A percentile compares a stretch with the other conserved stretches of the same genome.
Evolutionary conservation across 768 basidiomycete species (phyloP).

Genomic region (Hemileccinum impolitum): DNA sequence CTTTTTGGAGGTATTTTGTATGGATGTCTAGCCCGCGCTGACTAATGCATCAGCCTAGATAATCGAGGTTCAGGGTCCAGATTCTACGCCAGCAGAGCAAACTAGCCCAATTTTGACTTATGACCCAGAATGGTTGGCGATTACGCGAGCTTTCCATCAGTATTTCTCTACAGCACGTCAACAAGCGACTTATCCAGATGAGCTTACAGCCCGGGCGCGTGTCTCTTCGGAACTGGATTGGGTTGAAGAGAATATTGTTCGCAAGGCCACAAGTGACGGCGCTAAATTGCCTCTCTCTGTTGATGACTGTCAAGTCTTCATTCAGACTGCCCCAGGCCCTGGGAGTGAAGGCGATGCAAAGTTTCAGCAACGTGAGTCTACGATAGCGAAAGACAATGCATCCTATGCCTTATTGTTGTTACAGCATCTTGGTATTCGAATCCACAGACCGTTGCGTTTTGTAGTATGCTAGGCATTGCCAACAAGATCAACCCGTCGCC

Average conservation of each 20-base stretch:
- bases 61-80: constrained; percentile 52
- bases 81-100: constrained; percentile 11
- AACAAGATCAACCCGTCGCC: constrained; percentile 56
- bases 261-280: constrained; percentile 1
- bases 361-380: constrained; percentile 36
- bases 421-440: constrained; percentile 78
- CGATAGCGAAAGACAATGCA: background rate
- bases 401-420: constrained; percentile 3
- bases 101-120: constrained; percentile 49
- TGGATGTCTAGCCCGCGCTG: background rate
- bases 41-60: constrained; percentile 44
- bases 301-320: constrained; percentile 62
- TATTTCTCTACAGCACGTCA: constrained; percentile 55
- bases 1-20: constrained; percentile 68
- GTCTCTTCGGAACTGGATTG: constrained; percentile 62
- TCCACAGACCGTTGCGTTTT: constrained; percentile 87
- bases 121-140: constrained; percentile 93
- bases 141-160: constrained; percentile 82
- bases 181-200: constrained; percentile 59
- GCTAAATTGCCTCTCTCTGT: constrained; percentile 32
- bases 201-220: constrained; percentile 45
- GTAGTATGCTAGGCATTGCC: constrained; percentile 70
- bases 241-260: constrained; percentile 58
- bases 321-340: constrained; percentile 59
- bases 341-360: constrained; percentile 39